Evolutionary conservation across 2,329 filamentous ascomycete genomes (phyloP), one percentile per base, ranked within the genome.

Genomic region (Pseudovirgaria hyperparasitica): DNA sequence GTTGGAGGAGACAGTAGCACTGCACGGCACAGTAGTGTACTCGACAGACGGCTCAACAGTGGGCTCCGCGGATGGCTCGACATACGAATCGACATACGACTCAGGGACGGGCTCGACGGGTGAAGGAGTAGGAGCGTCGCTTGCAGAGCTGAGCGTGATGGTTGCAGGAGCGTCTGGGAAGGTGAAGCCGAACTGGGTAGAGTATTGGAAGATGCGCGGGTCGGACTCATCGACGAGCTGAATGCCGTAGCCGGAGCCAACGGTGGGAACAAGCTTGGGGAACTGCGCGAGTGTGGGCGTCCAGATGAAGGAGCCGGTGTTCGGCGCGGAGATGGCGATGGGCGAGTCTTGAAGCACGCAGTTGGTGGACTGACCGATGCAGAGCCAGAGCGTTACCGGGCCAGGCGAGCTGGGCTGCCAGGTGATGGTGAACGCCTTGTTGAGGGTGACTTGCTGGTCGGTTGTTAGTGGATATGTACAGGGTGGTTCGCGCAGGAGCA

Each of bases 301-400:
- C 70, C 70, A 76, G 31, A 36, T 25, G 58, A 57, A 74, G 36
- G 41, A 45, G 33, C 72, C 72, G 32, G 46, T 58, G 64, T 76
- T 76, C 43, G 48, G 36, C 48, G 70, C 66, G 36, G 50, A 46
- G 48, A 70, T 62, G 13, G 40, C 48, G 34, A 59, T 63, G 36
- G 72, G 59, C 32, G 65, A 55, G 39, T 55, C 50, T 37, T 67
- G 49, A 23, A 65, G 62, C 21, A 58, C 39, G 25, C 70, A 60
- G 55, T 75, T 69, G 50, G 33, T 55, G 38, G 62, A 56, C 17
- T 70, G 70, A 17, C 72, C 72, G 44, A 65, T 65, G 40, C 74
- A 65, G 37, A 76, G 66, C 33, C 70, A 48, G 31, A 77, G 55
- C n/a, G 67, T 67, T 43, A 76, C 57, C 21, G 55, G 60, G 43